phyloP scores from a whole-genome alignment of 2,329 filamentous ascomycete genomes.

The Camptophora hylomeconis region DNA sequence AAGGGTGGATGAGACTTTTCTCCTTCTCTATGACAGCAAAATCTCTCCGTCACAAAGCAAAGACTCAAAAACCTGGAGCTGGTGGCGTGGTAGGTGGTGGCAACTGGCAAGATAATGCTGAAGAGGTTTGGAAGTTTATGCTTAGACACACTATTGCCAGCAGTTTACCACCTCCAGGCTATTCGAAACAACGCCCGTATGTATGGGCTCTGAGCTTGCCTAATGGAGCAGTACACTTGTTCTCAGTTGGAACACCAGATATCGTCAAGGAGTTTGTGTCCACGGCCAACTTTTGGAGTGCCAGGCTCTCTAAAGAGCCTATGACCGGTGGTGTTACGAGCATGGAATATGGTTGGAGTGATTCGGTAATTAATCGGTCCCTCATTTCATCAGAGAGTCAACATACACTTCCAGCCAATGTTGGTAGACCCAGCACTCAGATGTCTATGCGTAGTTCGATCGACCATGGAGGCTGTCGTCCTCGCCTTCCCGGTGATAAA shows the following conservation, averaged over 20 bases:
- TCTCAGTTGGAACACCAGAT: conserved; percentile 90
- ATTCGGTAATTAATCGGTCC: conserved; percentile 67
- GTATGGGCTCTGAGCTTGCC: conserved; percentile 91
- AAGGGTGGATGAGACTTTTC: conserved; percentile 86
- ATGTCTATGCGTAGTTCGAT: conserved; percentile 53
- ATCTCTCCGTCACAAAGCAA: conserved; percentile 54
- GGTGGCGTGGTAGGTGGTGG: conserved; percentile 76
- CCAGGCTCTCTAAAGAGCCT: conserved; percentile 83
- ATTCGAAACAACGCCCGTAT: conserved; percentile 77
- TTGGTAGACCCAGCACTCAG: conserved; percentile 43
- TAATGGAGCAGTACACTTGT: conserved; percentile 90
- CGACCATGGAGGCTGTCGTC: conserved; percentile 47
- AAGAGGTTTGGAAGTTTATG: conserved; percentile 73
- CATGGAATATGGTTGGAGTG: conserved; percentile 94
- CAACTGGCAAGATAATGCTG: conserved; percentile 96
- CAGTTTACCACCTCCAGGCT: conserved; percentile 76
- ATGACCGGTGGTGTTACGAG: conserved; percentile 88
- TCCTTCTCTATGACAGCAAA: conserved; percentile 73
- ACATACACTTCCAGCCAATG: conserved; percentile 22
- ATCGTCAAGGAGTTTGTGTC: conserved; percentile 90
- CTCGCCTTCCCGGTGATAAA: conserved; percentile 71
- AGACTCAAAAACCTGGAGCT: conserved; percentile 38
- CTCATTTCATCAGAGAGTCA: conserved; percentile 42
- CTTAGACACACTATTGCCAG: conserved; percentile 87
- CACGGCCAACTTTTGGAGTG: conserved; percentile 96